Base-by-base conservation (phyloP, 2,329 filamentous ascomycete genomes). In the Clonostachys byssicola region DNA sequence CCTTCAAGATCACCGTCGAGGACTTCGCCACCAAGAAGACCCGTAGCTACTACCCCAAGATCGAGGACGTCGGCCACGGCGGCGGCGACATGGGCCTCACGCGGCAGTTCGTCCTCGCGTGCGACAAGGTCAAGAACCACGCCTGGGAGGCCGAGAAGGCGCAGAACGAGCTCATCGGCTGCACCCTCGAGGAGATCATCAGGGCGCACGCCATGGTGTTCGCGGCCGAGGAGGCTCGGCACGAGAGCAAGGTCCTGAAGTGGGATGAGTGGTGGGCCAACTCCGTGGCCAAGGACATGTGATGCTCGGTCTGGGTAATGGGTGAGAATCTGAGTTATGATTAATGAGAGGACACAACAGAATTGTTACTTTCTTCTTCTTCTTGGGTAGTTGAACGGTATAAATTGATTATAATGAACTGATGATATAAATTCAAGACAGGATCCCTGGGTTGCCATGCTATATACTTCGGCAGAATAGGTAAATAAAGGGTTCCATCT, bases 171-270 rank as follows among this genome's bases (percentile, higher is more conserved):
- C 82, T 85, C 60, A 74, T 97, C 23, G 91, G 90, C 0, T 95
- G 89, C 66, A 88, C 86, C 12, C 69, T 96, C 8, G 89, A 96
- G 48, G 94, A 97, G 60, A 82, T 87, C 2, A 77, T 97, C n/a
- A 77, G 87, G 43, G 95, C 90, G 59, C 94, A 97, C 68, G 92
- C 88, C 3, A 80, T 94, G 67, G 92, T 96, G 0, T 99, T 96
- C 72, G 92, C 90, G 20, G 94, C 92, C 0, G 94, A 97, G 67
- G 88, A 95, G 57, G 90, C 92, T 6, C 80, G 92, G 58, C 74
- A 72, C 44, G 75, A 77, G 44, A 81, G 78, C 59, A 83, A 78
- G 60, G 84, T 94, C 8, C 68, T 97, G 5, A 77, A 86, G 54
- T 96, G 89, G 84, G 68, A 70, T 40, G 66, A 76, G 42, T 96